These are phyloP conservation scores for Schizonepeta tenuifolia DNA, from an alignment of 257 asterid genomes.

Conservation along the genomic window DNA sequence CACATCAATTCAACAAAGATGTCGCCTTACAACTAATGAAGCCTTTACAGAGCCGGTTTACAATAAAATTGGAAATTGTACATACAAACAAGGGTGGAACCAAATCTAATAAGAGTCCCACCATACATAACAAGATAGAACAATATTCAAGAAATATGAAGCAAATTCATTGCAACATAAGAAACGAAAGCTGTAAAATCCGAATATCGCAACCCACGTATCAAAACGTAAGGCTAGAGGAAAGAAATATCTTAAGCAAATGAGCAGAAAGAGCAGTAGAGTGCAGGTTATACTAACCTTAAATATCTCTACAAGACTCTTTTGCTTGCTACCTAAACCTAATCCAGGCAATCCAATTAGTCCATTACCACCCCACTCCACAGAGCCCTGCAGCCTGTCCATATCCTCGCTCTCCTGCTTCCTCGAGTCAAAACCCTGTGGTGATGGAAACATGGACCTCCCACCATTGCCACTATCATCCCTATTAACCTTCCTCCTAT, in stretches of 20 bases:
- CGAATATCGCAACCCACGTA: conserved; percentile 4
- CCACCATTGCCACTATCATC: conserved; percentile 64
- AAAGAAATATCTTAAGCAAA: not conserved
- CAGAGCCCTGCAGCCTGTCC: conserved; percentile 60
- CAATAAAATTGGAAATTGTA: not conserved
- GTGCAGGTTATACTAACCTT: conserved; percentile 54
- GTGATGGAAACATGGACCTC: conserved; percentile 64
- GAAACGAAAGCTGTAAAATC: conserved; percentile 11
- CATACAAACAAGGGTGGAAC: not conserved
- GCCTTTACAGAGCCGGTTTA: not conserved
- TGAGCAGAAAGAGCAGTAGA: not conserved
- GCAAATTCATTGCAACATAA: not conserved
- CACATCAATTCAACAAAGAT: not conserved
- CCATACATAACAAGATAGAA: conserved; percentile 4
- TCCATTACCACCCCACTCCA: conserved; percentile 93
- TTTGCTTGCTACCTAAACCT: conserved; percentile 76
- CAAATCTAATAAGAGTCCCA: not conserved
- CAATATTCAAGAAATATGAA: conserved; percentile 5
- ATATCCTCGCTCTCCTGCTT: conserved; percentile 56
- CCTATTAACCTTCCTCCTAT: conserved; percentile 81
- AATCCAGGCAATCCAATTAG: conserved; percentile 92
- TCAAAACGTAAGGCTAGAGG: not conserved
- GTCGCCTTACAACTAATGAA: not conserved
- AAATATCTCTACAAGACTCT: conserved; percentile 82
- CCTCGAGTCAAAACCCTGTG: conserved; percentile 68